phyloP scores from a whole-genome alignment of 2,329 filamentous ascomycete species.

The Knoxdaviesia capensis region DNA sequence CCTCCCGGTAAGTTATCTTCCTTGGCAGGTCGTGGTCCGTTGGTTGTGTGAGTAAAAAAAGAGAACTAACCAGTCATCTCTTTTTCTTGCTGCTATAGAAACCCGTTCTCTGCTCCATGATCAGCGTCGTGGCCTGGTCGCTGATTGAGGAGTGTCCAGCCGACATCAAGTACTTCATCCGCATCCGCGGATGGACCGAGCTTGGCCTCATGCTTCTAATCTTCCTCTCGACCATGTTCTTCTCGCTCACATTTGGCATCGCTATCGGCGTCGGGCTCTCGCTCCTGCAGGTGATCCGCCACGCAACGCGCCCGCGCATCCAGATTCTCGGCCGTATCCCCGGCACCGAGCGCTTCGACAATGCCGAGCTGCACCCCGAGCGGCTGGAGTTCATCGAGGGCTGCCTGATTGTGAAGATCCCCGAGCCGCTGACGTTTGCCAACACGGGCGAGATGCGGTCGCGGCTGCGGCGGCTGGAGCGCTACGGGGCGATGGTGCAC shows the following conservation, averaged over 20 bases:
- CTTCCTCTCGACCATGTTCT: conserved; percentile 82
- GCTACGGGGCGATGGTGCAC: conserved; percentile 78
- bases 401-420: conserved; percentile 91
- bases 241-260: conserved; percentile 83
- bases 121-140: conserved; percentile 85
- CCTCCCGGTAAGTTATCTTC: conserved; percentile 49
- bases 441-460: conserved; percentile 88
- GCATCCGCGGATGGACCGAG: conserved; percentile 71
- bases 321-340: conserved; percentile 86
- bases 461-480: conserved; percentile 62
- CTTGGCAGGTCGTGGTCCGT: not conserved
- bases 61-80: not conserved
- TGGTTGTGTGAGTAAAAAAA: too few relatives aligned
- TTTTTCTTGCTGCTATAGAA: conserved; percentile 33
- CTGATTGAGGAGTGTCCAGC: conserved; percentile 89
- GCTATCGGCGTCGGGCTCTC: conserved; percentile 85
- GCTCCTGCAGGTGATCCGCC: conserved; percentile 70
- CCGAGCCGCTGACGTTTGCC: conserved; percentile 87
- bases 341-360: conserved; percentile 67
- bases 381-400: conserved; percentile 77
- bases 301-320: conserved; percentile 81
- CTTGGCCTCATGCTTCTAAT: conserved; percentile 76
- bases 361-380: conserved; percentile 55
- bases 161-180: conserved; percentile 76
- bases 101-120: conserved; percentile 83